Evolutionary conservation across 2,329 filamentous ascomycete genomes (phyloP).

Genomic region (Ophiostoma pallidulum): DNA sequence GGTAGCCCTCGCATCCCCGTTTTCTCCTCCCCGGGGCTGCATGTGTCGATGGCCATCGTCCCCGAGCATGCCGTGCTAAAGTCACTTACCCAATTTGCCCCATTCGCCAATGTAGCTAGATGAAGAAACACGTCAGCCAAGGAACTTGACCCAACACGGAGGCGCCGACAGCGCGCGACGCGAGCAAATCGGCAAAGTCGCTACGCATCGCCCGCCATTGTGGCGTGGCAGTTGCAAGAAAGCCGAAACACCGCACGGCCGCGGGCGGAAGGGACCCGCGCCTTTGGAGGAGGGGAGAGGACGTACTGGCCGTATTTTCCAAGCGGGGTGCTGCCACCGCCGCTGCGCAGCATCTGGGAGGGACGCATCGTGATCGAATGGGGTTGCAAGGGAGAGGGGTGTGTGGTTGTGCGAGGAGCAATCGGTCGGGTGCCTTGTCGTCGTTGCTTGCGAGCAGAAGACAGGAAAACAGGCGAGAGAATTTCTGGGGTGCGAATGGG

Average conservation of each 20-base stretch:
- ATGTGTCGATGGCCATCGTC: too few relatives aligned
- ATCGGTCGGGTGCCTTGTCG: slow-evolving; percentile 5
- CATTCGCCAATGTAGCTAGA: slow-evolving; percentile 63
- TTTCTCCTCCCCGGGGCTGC: too few relatives aligned
- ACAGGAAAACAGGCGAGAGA: slow-evolving; percentile 16
- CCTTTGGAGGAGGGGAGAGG: neutral
- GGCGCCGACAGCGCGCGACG: too few relatives aligned
- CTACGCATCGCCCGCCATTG: neutral
- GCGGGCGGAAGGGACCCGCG: slow-evolving; percentile 7
- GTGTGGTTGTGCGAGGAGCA: neutral
- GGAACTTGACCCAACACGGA: neutral
- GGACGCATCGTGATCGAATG: slow-evolving; percentile 34
- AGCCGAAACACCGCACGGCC: slow-evolving; percentile 5
- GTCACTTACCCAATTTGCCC: slow-evolving; percentile 62
- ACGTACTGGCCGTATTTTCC: slow-evolving; percentile 38
- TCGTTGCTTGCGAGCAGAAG: neutral
- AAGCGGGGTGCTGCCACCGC: slow-evolving; percentile 32
- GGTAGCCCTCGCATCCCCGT: too few relatives aligned
- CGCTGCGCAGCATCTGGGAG: slow-evolving; percentile 33
- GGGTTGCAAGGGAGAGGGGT: neutral
- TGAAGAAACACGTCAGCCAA: slow-evolving; percentile 2
- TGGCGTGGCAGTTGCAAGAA: neutral
- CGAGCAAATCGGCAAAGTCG: neutral
- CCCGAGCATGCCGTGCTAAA: neutral
- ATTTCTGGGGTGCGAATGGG: slow-evolving; percentile 18